phyloP scores from a whole-genome alignment of 2,329 filamentous ascomycete species.

The Phialophora verrucosa region DNA sequence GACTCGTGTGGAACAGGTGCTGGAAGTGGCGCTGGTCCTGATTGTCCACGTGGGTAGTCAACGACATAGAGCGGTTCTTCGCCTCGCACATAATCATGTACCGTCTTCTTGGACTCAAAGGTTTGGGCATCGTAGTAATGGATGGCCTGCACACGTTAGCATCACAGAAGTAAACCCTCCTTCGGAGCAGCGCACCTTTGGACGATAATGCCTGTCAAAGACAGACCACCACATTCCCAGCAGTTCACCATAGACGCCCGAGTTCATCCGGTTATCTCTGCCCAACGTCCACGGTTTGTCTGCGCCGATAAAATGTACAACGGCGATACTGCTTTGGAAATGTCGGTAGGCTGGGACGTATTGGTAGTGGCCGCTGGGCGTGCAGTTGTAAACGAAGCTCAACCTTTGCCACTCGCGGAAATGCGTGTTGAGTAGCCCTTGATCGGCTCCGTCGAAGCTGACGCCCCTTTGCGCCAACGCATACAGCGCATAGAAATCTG shows the following conservation, averaged over 20 bases:
- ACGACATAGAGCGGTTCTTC: constrained; percentile 50
- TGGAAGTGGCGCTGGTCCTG: neutral
- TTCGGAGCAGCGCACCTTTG: constrained; percentile 20
- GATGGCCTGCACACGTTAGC: constrained; percentile 20
- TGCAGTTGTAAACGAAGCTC: constrained; percentile 96
- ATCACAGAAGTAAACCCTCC: too few species aligned
- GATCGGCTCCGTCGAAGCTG: constrained; percentile 96
- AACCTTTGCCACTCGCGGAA: constrained; percentile 85
- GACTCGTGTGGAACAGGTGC: neutral
- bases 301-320: constrained; percentile 92
- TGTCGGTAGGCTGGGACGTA: constrained; percentile 94
- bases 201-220: constrained; percentile 81
- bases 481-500: constrained; percentile 82
- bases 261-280: constrained; percentile 60
- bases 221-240: constrained; percentile 90
- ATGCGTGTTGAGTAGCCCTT: constrained; percentile 93
- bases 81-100: constrained; percentile 54
- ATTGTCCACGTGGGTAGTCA: constrained; percentile 31
- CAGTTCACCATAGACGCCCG: constrained; percentile 79
- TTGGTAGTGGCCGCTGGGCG: constrained; percentile 94
- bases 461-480: constrained; percentile 84
- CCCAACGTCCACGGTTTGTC: constrained; percentile 86
- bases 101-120: constrained; percentile 36
- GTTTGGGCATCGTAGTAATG: constrained; percentile 29
- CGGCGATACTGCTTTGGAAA: constrained; percentile 85